These are phyloP conservation scores for Boletus reticuloceps DNA, from an alignment of 768 basidiomycete genomes.

Conservation along the genomic window DNA sequence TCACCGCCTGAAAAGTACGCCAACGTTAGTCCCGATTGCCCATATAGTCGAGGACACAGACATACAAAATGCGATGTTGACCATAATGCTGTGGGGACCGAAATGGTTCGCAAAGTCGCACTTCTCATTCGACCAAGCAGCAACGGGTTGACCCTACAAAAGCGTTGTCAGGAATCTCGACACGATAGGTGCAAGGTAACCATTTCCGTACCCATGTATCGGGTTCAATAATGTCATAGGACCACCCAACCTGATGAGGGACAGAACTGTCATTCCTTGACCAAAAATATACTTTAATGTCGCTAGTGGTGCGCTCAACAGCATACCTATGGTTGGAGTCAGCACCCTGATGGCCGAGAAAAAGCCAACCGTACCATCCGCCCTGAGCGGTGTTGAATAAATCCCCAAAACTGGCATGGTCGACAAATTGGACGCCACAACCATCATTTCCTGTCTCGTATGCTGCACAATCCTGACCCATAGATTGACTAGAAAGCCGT, in stretches of 20 bases:
- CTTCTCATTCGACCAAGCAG: conserved; percentile 31
- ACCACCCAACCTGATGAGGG: conserved; percentile 23
- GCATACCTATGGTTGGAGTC: conserved; percentile 37
- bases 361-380: conserved; percentile 32
- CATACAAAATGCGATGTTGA: conserved; percentile 62
- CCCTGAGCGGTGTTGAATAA: conserved; percentile 34
- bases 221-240: conserved; percentile 18
- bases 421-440: conserved; percentile 19
- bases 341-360: neutral
- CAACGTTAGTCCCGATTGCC: neutral
- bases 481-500: conserved; percentile 5
- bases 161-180: neutral
- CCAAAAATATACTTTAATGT: conserved; percentile 48
- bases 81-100: conserved; percentile 33
- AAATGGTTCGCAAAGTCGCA: conserved; percentile 40
- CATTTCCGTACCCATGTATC: conserved; percentile 29
- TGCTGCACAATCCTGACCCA: conserved; percentile 19
- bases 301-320: conserved; percentile 31
- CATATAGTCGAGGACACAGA: conserved; percentile 1
- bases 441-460: conserved; percentile 21
- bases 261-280: conserved; percentile 26
- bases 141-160: conserved; percentile 31
- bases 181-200: no score
- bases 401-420: conserved; percentile 18
- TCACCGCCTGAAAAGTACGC: conserved; percentile 45